Evolutionary conservation across 768 basidiomycete genomes (phyloP), one percentile per base, ranked within the genome.

Genomic region (Xerocomus spinulosus): DNA sequence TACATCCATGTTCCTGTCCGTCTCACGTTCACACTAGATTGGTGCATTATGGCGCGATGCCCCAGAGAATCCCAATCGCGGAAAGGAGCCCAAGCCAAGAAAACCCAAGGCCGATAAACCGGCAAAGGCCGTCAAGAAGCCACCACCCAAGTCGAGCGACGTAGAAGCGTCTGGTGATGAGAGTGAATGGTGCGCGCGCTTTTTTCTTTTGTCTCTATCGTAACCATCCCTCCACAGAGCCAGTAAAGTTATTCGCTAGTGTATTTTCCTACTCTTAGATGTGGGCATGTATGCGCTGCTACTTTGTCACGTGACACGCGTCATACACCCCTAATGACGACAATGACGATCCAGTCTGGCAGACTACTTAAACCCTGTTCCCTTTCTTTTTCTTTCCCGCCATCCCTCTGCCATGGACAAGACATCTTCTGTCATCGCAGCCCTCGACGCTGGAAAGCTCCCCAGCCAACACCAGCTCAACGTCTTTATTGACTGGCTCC

Each of bases 361-460:
- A 8, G 10, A n/a, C 28, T 30, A 37, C 18, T 33, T 46, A 52
- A 42, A 35, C 3, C 24, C 10, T 5, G 12, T 12, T 18, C 29
- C 9, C 14, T 20, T 4, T 20, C 13, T 3, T 24, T 24, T 3
- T 24, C 21, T 42, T 15, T 43, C 32, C 15, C 3, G 8, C 13
- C 32, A 41, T 26, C 9, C n/a, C n/a, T n/a, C n/a, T n/a, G 42
- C n/a, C 49, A 87, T 87, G 84, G 82, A 88, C 48, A 79, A 77
- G 68, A 51, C 75, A 40, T 71, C 82, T 15, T 80, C 81, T 30
- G 57, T 86, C 21, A 60, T 83, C 48, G 86, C 82, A 39, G 86
- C 86, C 8, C 65, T 87, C 56, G 75, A 80, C 52, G 83, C 84
- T 15, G 83, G 83, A 18, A 88, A 88, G 59, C 68, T 86, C 4